Evolutionary conservation across 1,284 basidiomycete genomes (phyloP), one percentile per base, ranked within the genome.

Genomic region (Apiotrichum laibachii): DNA sequence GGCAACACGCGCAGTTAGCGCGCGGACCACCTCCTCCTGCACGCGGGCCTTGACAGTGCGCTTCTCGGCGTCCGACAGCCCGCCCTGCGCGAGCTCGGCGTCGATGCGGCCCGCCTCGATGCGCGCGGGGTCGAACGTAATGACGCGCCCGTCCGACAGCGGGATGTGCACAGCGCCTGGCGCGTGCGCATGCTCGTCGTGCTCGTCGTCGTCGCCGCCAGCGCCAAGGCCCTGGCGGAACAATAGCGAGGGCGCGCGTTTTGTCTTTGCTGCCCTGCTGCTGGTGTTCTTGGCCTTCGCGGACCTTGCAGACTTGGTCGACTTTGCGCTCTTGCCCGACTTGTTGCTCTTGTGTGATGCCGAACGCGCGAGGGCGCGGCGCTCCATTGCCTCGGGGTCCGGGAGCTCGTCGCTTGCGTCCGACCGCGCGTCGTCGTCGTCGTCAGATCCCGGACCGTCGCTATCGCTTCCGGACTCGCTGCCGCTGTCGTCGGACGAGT

Each of bases 331-430:
- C 3, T 73, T 72, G 1, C 60, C 67, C 11, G 72, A 62, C 59
- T 72, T 72, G 42, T 12, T 18, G 46, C 34, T 35, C 39, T 21
- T 51, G 31, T 40, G n/a, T 33, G 37, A 44, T 42, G 9, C 16
- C 18, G 42, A 31, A 10, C 69, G 71, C 31, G 3, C 22, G 21
- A 39, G 44, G 1, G 56, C 56, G 43, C 13, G 15, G 33, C 56
- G 53, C 58, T 77, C 74, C 62, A 76, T 65, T 18, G 61, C 69
- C 37, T 63, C 72, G 3, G 72, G 64, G 56, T 79, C 72, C 2
- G 77, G 77, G 13, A 79, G 66, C 43, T 63, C 61, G 50, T 74
- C 72, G 19, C 67, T 66, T 21, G 67, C 65, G n/a, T 68, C 66
- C 16, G 62, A 55, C 37, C 66, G 66, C 13, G 35, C 71, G 18